A percentile compares a stretch with the other conserved stretches of the same genome.
Evolutionary conservation across 768 basidiomycete genomes (phyloP).

Genomic region (Hypsizygus marmoreus): DNA sequence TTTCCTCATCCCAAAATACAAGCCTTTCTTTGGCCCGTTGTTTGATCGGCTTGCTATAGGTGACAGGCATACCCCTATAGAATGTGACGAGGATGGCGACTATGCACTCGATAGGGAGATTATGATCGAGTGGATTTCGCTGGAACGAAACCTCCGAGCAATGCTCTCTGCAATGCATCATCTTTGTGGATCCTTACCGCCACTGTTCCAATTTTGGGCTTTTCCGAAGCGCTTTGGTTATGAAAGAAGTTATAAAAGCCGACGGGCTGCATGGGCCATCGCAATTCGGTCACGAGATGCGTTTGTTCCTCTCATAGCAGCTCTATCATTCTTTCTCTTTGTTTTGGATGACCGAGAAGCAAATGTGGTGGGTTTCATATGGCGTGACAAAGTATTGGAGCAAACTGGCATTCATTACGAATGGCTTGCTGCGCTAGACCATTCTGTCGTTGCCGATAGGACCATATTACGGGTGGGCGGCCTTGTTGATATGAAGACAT

Average conservation of each 20-base stretch:
- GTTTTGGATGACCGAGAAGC: background rate
- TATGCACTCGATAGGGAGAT: background rate
- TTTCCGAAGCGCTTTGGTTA: conserved; percentile 8
- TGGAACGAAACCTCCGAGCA: conserved; percentile 8
- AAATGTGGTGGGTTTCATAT: background rate
- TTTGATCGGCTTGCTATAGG: background rate
- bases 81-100: background rate
- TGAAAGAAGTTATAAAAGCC: background rate
- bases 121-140: background rate
- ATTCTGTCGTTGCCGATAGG: conserved; percentile 7
- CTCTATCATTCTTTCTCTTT: conserved; percentile 10
- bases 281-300: conserved; percentile 8
- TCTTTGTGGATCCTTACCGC: background rate
- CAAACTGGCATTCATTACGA: conserved; percentile 5
- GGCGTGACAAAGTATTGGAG: conserved; percentile 8
- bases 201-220: conserved; percentile 5
- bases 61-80: background rate
- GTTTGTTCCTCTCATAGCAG: conserved; percentile 16
- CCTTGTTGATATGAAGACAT: conserved; percentile 9
- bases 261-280: background rate
- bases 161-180: conserved; percentile 7
- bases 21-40: conserved; percentile 2
- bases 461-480: conserved; percentile 4
- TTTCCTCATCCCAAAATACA: background rate
- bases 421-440: conserved; percentile 13